Evolutionary conservation across 306 rosid species (phyloP).

Genomic region (Lathyrus aphaca): DNA sequence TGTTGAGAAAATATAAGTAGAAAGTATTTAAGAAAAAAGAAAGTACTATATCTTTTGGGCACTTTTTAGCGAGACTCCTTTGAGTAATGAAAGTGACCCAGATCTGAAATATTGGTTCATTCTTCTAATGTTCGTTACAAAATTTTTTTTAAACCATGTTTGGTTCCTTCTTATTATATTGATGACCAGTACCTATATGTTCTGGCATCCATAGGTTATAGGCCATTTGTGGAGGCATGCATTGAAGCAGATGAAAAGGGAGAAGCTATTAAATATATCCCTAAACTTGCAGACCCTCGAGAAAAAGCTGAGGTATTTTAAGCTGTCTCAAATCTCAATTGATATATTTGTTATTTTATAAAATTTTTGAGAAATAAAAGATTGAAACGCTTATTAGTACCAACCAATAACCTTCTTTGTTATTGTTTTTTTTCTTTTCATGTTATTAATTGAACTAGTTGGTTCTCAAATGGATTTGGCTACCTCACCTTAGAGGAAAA

Average conservation of each 20-base stretch:
- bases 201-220: constrained; percentile 63
- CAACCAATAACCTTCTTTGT: constrained; percentile 19
- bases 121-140: constrained; percentile 7
- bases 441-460: constrained; percentile 27
- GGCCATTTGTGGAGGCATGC: constrained; percentile 98
- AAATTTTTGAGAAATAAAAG: constrained; percentile 9
- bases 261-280: constrained; percentile 93
- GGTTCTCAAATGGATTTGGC: not conserved
- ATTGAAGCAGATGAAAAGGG: constrained; percentile 91
- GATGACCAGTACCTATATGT: constrained; percentile 23
- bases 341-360: not conserved
- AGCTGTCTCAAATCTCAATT: constrained; percentile 18
- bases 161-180: constrained; percentile 14
- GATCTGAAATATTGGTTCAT: constrained; percentile 21
- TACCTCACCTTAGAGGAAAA: not conserved
- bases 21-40: not conserved
- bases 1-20: not conserved
- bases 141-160: constrained; percentile 23
- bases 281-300: constrained; percentile 89
- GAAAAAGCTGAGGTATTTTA: constrained; percentile 89
- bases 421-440: constrained; percentile 17
- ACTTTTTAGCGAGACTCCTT: not conserved
- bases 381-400: constrained; percentile 4
- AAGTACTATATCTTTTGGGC: not conserved
- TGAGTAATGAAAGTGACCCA: not conserved